Evolutionary conservation across 2,329 filamentous ascomycete genomes (phyloP), one percentile per base, ranked within the genome.

Genomic region (Hypoxylon sp.): DNA sequence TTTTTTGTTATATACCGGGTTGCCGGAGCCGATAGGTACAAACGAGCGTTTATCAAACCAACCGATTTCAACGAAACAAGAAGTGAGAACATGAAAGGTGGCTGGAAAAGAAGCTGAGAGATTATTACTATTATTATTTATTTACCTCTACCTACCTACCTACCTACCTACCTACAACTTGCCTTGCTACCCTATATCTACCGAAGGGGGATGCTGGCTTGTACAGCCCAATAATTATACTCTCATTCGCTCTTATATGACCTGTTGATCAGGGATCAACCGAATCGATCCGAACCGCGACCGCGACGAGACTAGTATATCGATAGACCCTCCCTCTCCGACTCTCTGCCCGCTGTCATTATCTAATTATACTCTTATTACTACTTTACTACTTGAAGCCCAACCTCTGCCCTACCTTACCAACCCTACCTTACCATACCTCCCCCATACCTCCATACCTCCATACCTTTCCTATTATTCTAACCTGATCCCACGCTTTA

Each of bases 251-350:
- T 35, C n/a, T n/a, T n/a, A n/a, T 21, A 37, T 43, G 27, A 32
- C 51, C 43, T 47, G 51, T 55, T 55, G 55, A 55, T 58, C 51
- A 50, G 51, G 47, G 55, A 58, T 58, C 55, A 48, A 43, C 55
- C 51, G 40, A 45, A 46, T 42, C 41, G 50, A 48, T 40, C 55
- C 51, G 40, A 45, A 46, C 46, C 41, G 50, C 30, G 41, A 43
- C 45, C 44, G 47, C 51, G 51, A 38, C 51, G 44, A 48, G 55
- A 55, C 55, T 57, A 51, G 51, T 30, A 37, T 30, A 43, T 26
- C 21, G 13, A 17, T 43, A 45, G 31, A 36, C 27, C 25, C 41
- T 29, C 41, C 25, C 27, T 23, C 41, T 21, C 31, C 31, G 21
- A 13, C 35, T 26, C 40, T 44, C 40, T 30, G 21, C 32, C 43